A percentile compares a stretch with the other conserved stretches of the same genome.
Evolutionary conservation across 805 yeast species (phyloP).

Genomic region (Teunomyces atbi): DNA sequence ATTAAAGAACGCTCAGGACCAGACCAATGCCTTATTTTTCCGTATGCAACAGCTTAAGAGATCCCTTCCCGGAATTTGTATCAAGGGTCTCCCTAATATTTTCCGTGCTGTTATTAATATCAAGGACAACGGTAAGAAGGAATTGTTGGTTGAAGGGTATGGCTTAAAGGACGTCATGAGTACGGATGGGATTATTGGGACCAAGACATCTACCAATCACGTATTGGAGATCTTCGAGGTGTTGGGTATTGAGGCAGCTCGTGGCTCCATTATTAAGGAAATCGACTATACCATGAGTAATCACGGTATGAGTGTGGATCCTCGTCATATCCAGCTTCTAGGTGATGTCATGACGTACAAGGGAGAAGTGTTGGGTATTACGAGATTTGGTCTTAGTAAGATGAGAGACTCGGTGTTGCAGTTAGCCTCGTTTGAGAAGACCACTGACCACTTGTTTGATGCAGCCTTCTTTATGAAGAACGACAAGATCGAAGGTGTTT

Average conservation of each 20-base stretch:
- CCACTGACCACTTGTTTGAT: slow-evolving; percentile 96
- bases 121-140: slow-evolving; percentile 80
- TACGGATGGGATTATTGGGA: slow-evolving; percentile 93
- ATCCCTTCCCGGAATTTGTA: slow-evolving; percentile 80
- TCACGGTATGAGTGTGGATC: slow-evolving; percentile 99
- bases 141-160: slow-evolving; percentile 94
- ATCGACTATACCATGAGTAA: slow-evolving; percentile 97
- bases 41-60: slow-evolving; percentile 89
- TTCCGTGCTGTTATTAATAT: slow-evolving; percentile 96
- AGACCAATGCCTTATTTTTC: slow-evolving; percentile 62
- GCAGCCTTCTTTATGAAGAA: slow-evolving; percentile 98
- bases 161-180: slow-evolving; percentile 96
- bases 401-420: slow-evolving; percentile 98
- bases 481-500: slow-evolving; percentile 94
- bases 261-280: slow-evolving; percentile 88
- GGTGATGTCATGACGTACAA: slow-evolving; percentile 99
- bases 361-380: slow-evolving; percentile 97
- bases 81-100: slow-evolving; percentile 88
- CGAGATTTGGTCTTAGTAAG: slow-evolving; percentile 95
- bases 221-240: slow-evolving; percentile 85
- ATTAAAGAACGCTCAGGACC: slow-evolving; percentile 30
- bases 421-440: slow-evolving; percentile 95
- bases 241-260: slow-evolving; percentile 96
- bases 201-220: slow-evolving; percentile 86
- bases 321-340: slow-evolving; percentile 94